Base-by-base conservation (phyloP, 805 yeast genomes). In the Peterozyma toletana region DNA sequence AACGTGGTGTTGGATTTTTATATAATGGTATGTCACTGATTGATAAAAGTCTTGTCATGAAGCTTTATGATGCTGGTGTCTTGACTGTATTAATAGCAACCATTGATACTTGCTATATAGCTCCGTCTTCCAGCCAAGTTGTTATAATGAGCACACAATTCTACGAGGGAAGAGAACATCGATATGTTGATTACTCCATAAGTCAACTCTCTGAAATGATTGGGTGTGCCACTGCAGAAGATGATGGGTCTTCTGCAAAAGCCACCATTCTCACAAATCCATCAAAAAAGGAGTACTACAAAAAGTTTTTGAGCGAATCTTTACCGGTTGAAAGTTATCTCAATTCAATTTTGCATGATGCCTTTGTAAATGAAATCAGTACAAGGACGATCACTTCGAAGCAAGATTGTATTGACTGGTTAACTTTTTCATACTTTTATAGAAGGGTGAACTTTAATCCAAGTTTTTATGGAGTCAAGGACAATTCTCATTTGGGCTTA, bases 401-500 rank as follows among this genome's bases (percentile, higher is more conserved):
- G 55, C 96, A 90, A 53, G 93, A 85, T 51, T 86, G 95, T 53
- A 77, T 93, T 47, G 96, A 91, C 54, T 88, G 96, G 95, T 56
- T 93, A 31, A 85, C 96, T 0, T 86, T 76, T 57, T 75, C 96
- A 0, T 85, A 80, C 52, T 85, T 90, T 55, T 93, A 87, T 62
- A 70, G 95, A 50, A 70, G 98, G 41, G 58, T 93, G 16, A 83
- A 79, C 44, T 71, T 76, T 33, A 93, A 93, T 58, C 97, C 99
- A 3, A 79, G 93, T 46, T 93, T 75, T 57, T 93, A 93, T 56
- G 96, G 89, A n/a, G 74, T 87, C 7, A 68, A 67, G 35, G 86
- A 82, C 48, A 67, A 72, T 2, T 65, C 85, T 1, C 78, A 78
- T 37, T 61, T 73, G 30, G 95, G 95, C 0, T 59, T 91, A 6